These are phyloP conservation scores for Candolleomyces eurysporus DNA, from an alignment of 768 basidiomycete species.

Conservation along the genomic window DNA sequence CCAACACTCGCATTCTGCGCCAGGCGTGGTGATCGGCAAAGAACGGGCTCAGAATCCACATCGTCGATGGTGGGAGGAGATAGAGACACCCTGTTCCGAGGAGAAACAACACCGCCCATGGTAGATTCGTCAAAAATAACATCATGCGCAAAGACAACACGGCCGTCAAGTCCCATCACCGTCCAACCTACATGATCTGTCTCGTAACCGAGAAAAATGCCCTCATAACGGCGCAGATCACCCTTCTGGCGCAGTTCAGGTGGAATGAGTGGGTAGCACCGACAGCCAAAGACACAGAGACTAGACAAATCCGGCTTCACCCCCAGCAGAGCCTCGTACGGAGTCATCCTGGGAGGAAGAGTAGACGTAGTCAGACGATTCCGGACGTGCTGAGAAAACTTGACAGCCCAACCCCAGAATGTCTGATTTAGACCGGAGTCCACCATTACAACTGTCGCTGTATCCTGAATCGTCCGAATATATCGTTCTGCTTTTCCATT, in stretches of 20 bases:
- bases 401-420: too few species aligned
- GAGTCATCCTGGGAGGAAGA: constrained; percentile 11
- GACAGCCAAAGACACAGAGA: constrained; percentile 27
- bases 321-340: constrained; percentile 16
- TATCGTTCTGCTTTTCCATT: too few species aligned
- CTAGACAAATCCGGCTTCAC: constrained; percentile 25
- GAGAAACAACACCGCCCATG: constrained; percentile 10
- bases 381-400: too few species aligned
- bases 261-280: constrained; percentile 21
- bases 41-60: neutral
- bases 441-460: too few species aligned
- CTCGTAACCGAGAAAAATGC: constrained; percentile 23
- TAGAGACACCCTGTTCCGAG: neutral
- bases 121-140: constrained; percentile 26
- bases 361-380: too few species aligned
- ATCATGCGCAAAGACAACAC: constrained; percentile 22
- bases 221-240: constrained; percentile 13
- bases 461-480: too few species aligned
- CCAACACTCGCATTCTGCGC: too few species aligned
- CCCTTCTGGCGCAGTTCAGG: constrained; percentile 17
- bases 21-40: too few species aligned
- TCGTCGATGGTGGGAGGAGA: neutral
- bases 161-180: constrained; percentile 13
- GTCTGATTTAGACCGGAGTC: too few species aligned
- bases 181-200: constrained; percentile 21